These are phyloP conservation scores for Pichia thaimueangensis DNA, from an alignment of 805 yeast genomes.

Conservation along the genomic window DNA sequence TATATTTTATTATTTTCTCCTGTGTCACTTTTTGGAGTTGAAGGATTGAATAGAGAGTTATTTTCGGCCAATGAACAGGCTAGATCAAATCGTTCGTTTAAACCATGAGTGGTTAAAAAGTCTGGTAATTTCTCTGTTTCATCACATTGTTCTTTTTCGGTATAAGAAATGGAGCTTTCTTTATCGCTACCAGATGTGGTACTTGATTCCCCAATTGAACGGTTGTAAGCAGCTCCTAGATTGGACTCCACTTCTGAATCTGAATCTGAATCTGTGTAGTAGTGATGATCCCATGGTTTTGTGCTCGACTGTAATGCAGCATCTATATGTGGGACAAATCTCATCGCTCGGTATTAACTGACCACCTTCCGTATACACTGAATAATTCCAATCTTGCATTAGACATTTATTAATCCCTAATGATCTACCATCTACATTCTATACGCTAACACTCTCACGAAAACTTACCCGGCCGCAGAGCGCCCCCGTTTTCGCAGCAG, in stretches of 20 bases:
- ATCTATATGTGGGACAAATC: conserved; percentile 26
- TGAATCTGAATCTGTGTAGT: conserved; percentile 22
- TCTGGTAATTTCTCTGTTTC: conserved; percentile 9
- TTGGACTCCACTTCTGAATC: neutral
- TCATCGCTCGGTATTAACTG: conserved; percentile 20
- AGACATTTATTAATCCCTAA: no score
- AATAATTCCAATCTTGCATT: no score
- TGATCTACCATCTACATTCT: no score
- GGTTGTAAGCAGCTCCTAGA: no score
- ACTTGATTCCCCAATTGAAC: neutral
- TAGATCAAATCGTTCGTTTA: conserved; percentile 7
- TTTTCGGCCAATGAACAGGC: conserved; percentile 1
- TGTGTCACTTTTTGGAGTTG: neutral
- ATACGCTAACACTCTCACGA: no score
- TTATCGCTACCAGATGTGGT: neutral
- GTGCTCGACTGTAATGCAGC: conserved; percentile 16
- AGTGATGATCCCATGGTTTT: conserved; percentile 23
- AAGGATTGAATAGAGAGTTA: neutral
- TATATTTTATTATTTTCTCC: no score
- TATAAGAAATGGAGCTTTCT: neutral
- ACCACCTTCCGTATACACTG: no score
- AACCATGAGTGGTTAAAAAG: neutral
- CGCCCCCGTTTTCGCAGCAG: no score
- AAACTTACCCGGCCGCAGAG: no score
- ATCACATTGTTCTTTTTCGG: conserved; percentile 8